These are phyloP conservation scores for Fraxinus quadrangulata DNA, from an alignment of 257 asterid species.

Conservation along the genomic window DNA sequence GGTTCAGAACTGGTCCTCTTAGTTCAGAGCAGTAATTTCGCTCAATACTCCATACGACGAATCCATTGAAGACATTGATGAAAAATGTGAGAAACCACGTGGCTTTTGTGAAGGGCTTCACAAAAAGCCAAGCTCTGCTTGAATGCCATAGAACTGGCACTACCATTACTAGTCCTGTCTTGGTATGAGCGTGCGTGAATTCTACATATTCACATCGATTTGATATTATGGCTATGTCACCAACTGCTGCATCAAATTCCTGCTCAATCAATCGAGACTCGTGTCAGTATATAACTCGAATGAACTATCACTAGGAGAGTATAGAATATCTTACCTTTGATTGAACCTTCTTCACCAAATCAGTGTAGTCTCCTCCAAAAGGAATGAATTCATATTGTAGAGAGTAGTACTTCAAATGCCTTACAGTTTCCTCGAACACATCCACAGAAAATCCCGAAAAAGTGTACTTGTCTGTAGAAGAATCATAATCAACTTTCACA, in stretches of 20 bases:
- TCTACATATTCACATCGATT: constrained; percentile 35
- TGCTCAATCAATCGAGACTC: constrained; percentile 1
- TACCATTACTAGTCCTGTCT: constrained; percentile 44
- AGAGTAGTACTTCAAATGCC: constrained; percentile 19
- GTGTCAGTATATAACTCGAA: background rate
- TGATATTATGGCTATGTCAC: constrained; percentile 40
- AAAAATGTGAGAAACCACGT: constrained; percentile 39
- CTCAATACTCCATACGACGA: constrained; percentile 48
- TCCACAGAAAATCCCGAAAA: constrained; percentile 40
- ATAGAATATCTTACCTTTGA: constrained; percentile 28
- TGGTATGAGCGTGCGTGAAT: constrained; percentile 46
- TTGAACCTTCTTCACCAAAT: constrained; percentile 33
- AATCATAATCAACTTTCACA: constrained; percentile 31
- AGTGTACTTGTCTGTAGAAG: background rate
- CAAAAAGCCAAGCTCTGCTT: constrained; percentile 37
- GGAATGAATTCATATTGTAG: constrained; percentile 25
- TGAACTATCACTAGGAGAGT: too few relatives aligned
- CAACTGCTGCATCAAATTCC: constrained; percentile 49
- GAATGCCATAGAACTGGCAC: constrained; percentile 34
- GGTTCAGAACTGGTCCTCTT: constrained; percentile 31
- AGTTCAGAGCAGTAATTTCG: constrained; percentile 28
- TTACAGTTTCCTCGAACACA: constrained; percentile 28
- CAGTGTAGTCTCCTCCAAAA: constrained; percentile 26
- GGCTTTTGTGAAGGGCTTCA: constrained; percentile 49
- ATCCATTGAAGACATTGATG: constrained; percentile 35